Evolutionary conservation across 352 stramenopile genomes (phyloP).

Genomic region (Blastocystis sp.): DNA sequence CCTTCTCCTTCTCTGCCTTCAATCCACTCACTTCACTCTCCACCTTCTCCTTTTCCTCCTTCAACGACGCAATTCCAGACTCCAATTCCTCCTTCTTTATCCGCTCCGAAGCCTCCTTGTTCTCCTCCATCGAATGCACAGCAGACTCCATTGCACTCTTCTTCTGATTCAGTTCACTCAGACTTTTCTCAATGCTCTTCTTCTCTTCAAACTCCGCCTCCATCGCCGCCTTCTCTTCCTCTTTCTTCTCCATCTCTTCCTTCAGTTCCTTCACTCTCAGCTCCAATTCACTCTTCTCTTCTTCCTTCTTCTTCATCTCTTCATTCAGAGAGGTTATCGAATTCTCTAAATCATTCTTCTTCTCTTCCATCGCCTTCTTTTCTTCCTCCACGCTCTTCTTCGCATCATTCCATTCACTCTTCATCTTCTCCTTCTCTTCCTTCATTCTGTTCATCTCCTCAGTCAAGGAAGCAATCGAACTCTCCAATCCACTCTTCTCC

Average conservation of each 20-base stretch:
- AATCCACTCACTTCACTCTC: not conserved
- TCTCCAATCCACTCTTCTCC: constrained; percentile 25
- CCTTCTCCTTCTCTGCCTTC: not conserved
- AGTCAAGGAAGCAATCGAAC: not conserved
- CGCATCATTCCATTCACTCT: not conserved
- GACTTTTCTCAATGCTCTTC: not conserved
- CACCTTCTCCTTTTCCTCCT: not conserved
- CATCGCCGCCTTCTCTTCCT: not conserved
- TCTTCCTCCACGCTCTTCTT: not conserved
- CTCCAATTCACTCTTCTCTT: not conserved
- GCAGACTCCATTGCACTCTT: not conserved
- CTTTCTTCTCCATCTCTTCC: not conserved
- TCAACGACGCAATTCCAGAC: not conserved
- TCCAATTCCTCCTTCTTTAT: not conserved
- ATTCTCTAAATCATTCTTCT: not conserved
- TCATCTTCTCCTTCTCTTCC: not conserved
- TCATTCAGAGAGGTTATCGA: not conserved
- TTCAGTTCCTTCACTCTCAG: not conserved
- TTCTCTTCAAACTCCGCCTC: not conserved
- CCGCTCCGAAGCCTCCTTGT: not conserved
- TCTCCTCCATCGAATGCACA: not conserved
- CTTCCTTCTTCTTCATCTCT: constrained; percentile 16
- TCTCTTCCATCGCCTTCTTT: not conserved
- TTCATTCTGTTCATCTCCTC: not conserved
- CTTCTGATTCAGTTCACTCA: not conserved